These are phyloP conservation scores for Daldinia eschscholtzii DNA, from an alignment of 2,329 filamentous ascomycete genomes.

Conservation along the genomic window DNA sequence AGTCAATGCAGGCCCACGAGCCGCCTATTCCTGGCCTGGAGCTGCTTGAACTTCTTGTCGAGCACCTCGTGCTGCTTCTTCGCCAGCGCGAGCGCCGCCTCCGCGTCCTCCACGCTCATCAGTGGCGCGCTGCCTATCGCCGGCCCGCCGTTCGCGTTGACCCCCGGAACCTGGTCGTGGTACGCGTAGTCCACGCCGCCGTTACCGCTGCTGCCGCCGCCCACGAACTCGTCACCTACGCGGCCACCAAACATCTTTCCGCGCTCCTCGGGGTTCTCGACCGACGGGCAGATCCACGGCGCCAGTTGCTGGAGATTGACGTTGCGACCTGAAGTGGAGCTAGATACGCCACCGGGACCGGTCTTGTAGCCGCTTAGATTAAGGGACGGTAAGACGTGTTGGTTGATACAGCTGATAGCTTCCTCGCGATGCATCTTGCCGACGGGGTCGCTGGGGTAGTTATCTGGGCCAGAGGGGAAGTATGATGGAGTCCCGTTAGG, in stretches of 20 bases:
- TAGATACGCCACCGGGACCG: conserved; percentile 54
- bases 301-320: conserved; percentile 67
- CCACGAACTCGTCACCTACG: conserved; percentile 44
- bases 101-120: conserved; percentile 73
- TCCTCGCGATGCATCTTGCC: conserved; percentile 76
- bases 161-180: conserved; percentile 48
- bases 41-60: conserved; percentile 53
- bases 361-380: conserved; percentile 64
- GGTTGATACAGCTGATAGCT: conserved; percentile 76
- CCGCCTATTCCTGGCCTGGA: conserved; percentile 50
- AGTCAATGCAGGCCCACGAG: conserved; percentile 52
- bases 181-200: conserved; percentile 44
- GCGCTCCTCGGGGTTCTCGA: conserved; percentile 57
- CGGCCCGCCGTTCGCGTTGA: conserved; percentile 41
- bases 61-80: conserved; percentile 53
- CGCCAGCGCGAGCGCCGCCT: conserved; percentile 61
- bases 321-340: conserved; percentile 61
- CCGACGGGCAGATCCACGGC: conserved; percentile 67
- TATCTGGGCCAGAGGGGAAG: conserved; percentile 65
- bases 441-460: conserved; percentile 68
- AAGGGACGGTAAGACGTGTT: conserved; percentile 73
- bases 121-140: conserved; percentile 65
- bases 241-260: conserved; percentile 48
- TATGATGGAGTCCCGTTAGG: conserved; percentile 73
- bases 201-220: not conserved